phyloP scores from a whole-genome alignment of 1,284 basidiomycete genomes.

The Leccinum fuscescens region DNA sequence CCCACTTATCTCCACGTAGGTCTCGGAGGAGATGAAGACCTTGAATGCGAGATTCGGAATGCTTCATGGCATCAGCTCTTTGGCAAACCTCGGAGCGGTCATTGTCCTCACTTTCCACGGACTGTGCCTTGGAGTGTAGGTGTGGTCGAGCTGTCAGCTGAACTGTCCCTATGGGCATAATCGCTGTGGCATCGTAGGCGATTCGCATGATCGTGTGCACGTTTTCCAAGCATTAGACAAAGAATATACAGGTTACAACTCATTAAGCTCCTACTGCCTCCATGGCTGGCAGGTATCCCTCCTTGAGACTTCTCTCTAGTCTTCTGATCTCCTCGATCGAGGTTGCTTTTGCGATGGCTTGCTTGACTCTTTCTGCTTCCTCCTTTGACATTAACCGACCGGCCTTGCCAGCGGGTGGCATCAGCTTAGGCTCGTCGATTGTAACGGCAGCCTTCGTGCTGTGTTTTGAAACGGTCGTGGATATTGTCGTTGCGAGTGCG shows the following conservation, averaged over 20 bases:
- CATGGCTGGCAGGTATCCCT: slow-evolving; percentile 79
- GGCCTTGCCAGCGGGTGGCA: slow-evolving; percentile 59
- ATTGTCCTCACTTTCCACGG: slow-evolving; percentile 70
- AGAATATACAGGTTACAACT: slow-evolving; percentile 28
- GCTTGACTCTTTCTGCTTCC: slow-evolving; percentile 86
- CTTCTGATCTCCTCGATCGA: slow-evolving; percentile 89
- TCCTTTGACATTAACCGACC: slow-evolving; percentile 90
- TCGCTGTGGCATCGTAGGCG: background rate
- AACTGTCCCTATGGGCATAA: background rate
- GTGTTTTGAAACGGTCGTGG: slow-evolving; percentile 67
- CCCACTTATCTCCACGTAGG: slow-evolving; percentile 38
- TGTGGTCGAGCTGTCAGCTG: slow-evolving; percentile 15
- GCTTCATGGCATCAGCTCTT: slow-evolving; percentile 67
- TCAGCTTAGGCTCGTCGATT: slow-evolving; percentile 69
- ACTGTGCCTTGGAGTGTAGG: slow-evolving; percentile 62
- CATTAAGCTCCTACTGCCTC: slow-evolving; percentile 70
- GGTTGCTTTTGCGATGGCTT: slow-evolving; percentile 87
- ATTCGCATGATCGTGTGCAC: background rate
- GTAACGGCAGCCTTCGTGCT: slow-evolving; percentile 57
- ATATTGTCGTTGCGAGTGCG: slow-evolving; percentile 76
- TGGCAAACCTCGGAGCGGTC: slow-evolving; percentile 62
- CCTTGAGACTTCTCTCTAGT: slow-evolving; percentile 83
- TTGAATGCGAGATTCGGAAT: slow-evolving; percentile 63
- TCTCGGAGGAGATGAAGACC: slow-evolving; percentile 66
- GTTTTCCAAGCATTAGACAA: slow-evolving; percentile 14